phyloP scores from a whole-genome alignment of 177 flowering plant genomes.

The Vitis hybrid region DNA sequence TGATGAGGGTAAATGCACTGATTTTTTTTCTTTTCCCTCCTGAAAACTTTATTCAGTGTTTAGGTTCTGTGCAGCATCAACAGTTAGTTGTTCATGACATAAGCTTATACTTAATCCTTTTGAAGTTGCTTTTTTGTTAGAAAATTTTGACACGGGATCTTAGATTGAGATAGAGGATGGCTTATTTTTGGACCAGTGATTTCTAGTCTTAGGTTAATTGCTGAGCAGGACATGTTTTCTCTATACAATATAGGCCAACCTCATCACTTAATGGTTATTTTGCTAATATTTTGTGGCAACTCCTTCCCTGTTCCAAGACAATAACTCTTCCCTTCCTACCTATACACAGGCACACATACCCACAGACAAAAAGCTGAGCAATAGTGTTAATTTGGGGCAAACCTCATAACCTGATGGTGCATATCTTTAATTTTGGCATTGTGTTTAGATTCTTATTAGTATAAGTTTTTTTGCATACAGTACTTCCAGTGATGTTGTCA shows the following conservation, averaged over 20 bases:
- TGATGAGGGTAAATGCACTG: not conserved
- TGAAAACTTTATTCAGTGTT: not conserved
- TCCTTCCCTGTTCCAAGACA: too few relatives aligned
- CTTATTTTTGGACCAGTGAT: not conserved
- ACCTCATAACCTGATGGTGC: too few relatives aligned
- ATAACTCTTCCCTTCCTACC: too few relatives aligned
- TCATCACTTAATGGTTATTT: too few relatives aligned
- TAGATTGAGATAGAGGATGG: not conserved
- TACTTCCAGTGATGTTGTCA: constrained; percentile 93
- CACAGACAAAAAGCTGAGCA: too few relatives aligned
- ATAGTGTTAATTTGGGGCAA: too few relatives aligned
- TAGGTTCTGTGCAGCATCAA: not conserved
- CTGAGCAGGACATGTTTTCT: too few relatives aligned
- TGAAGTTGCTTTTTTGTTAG: not conserved
- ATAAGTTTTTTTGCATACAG: constrained; percentile 30
- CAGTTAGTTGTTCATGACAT: not conserved
- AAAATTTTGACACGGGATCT: not conserved
- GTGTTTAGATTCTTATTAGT: not conserved
- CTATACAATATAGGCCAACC: too few relatives aligned
- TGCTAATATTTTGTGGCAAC: too few relatives aligned
- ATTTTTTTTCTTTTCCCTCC: not conserved
- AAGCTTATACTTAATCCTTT: not conserved
- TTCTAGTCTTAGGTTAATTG: too few relatives aligned
- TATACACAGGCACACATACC: too few relatives aligned
- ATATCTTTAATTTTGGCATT: too few relatives aligned